Evolutionary conservation across 208 protist species (phyloP), one percentile per base, ranked within the genome.

Genomic region (Acanthamoeba healyi): DNA sequence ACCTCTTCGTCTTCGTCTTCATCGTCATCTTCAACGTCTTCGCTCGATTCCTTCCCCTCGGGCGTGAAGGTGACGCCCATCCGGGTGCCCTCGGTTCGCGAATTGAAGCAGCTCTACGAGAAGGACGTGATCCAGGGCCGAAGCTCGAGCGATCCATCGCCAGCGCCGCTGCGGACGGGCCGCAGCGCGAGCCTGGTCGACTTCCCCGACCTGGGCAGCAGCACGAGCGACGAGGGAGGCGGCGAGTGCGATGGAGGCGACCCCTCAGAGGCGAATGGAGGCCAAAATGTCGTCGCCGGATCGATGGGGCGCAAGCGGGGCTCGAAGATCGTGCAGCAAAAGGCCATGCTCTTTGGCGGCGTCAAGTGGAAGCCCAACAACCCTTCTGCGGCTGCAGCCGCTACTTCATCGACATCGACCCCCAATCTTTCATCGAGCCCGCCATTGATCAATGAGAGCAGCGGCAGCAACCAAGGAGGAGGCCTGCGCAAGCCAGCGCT

Each of bases 61-160:
- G 22, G 9, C 17, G 24, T 63, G 56, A 24, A 63, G 24, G 56
- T 63, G 56, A 63, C 56, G 24, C 56, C 56, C 17, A 7, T 63
- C 0, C 14, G 56, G 17, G 56, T 63, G 56, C 56, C 56, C 26
- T 63, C 56, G 15, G 56, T 63, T 14, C 17, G 56, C 17, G 56
- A 63, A 63, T 29, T 63, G 56, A 63, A 63, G 22, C 56, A 63
- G 56, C 56, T 63, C 56, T 63, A 63, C 56, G 56, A 63, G 26
- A 63, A 63, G 9, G 56, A 63, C 49, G 10, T 54, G 1, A 54
- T 54, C 49, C 49, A 54, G 22, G 49, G 49, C 14, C 49, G 49
- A 54, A 54, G 14, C 22, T 24, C 15, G 15, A 54, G 49, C 49
- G 22, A n/a, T n/a, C n/a, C n/a, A n/a, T n/a, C n/a, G n/a, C n/a